phyloP scores from a whole-genome alignment of 805 yeast genomes.

The Yarrowia sp. region DNA sequence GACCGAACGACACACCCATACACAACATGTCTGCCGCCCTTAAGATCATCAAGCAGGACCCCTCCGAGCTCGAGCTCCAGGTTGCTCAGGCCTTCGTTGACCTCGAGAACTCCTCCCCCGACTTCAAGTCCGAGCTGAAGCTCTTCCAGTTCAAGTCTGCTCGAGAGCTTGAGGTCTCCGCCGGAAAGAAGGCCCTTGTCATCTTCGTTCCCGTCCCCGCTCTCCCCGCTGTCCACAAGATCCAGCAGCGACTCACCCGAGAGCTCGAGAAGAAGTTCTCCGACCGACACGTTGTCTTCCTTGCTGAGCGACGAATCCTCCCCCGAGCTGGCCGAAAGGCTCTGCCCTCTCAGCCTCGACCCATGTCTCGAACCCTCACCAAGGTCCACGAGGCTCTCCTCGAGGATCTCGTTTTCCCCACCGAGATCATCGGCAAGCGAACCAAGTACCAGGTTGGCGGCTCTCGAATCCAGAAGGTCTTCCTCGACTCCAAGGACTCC shows the following conservation, averaged over 20 bases:
- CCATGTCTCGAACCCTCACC: slow-evolving; percentile 98
- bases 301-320: slow-evolving; percentile 98
- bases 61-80: slow-evolving; percentile 98
- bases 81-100: slow-evolving; percentile 98
- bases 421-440: slow-evolving; percentile 99
- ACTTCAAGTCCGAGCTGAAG: slow-evolving; percentile 96
- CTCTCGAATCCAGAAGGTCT: slow-evolving; percentile 94
- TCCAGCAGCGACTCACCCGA: slow-evolving; percentile 89
- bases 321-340: slow-evolving; percentile 96
- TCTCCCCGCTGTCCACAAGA: slow-evolving; percentile 97
- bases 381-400: slow-evolving; percentile 98
- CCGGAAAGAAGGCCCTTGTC: slow-evolving; percentile 98
- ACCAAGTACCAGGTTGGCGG: slow-evolving; percentile 99
- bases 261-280: slow-evolving; percentile 99
- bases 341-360: slow-evolving; percentile 96
- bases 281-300: slow-evolving; percentile 98
- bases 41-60: slow-evolving; percentile 91
- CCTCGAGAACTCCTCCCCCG: slow-evolving; percentile 90
- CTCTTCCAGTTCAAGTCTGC: slow-evolving; percentile 98
- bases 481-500: slow-evolving; percentile 97
- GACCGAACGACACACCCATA: slow-evolving; percentile 28
- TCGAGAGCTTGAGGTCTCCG: slow-evolving; percentile 95
- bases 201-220: slow-evolving; percentile 98
- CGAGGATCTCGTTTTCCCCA: slow-evolving; percentile 99
- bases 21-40: slow-evolving; percentile 87